These are phyloP conservation scores for Acmispon strigosus DNA, from an alignment of 306 rosid species.

Conservation along the genomic window DNA sequence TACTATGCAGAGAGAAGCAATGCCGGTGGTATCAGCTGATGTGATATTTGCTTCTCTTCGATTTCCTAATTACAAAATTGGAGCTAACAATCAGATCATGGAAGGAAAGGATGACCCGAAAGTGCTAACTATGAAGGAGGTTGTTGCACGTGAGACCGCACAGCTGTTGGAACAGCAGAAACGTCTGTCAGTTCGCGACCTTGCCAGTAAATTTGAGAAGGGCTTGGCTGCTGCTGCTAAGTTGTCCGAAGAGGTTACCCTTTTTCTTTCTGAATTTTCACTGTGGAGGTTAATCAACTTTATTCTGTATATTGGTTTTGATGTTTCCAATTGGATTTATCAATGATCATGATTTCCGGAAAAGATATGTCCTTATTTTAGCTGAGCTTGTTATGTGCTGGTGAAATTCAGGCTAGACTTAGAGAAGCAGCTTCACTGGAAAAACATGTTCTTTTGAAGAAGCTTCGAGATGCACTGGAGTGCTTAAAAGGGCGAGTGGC, in stretches of 20 bases:
- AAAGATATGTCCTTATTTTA: neutral
- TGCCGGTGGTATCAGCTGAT: slow-evolving; percentile 67
- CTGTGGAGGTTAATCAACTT: slow-evolving; percentile 3
- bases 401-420: slow-evolving; percentile 69
- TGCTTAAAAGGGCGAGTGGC: slow-evolving; percentile 75
- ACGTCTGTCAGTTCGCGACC: slow-evolving; percentile 84
- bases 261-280: neutral
- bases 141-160: slow-evolving; percentile 87
- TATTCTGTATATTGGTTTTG: neutral
- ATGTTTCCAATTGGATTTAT: neutral
- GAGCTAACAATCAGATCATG: slow-evolving; percentile 71
- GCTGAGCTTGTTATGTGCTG: slow-evolving; percentile 9
- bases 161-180: slow-evolving; percentile 88
- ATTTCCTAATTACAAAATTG: slow-evolving; percentile 80
- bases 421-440: slow-evolving; percentile 89
- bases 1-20: slow-evolving; percentile 58
- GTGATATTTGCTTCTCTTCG: slow-evolving; percentile 73
- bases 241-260: slow-evolving; percentile 79
- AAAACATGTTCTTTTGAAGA: slow-evolving; percentile 84
- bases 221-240: slow-evolving; percentile 97
- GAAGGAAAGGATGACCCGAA: slow-evolving; percentile 64
- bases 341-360: neutral
- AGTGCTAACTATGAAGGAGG: slow-evolving; percentile 79
- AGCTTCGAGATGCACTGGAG: slow-evolving; percentile 91
- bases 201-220: slow-evolving; percentile 82